Percentiles rank a stretch among this genome's conserved stretches.
phyloP scores from a whole-genome alignment of 129 eudicot genomes.

The carrot (Daucus carota) region DNA sequence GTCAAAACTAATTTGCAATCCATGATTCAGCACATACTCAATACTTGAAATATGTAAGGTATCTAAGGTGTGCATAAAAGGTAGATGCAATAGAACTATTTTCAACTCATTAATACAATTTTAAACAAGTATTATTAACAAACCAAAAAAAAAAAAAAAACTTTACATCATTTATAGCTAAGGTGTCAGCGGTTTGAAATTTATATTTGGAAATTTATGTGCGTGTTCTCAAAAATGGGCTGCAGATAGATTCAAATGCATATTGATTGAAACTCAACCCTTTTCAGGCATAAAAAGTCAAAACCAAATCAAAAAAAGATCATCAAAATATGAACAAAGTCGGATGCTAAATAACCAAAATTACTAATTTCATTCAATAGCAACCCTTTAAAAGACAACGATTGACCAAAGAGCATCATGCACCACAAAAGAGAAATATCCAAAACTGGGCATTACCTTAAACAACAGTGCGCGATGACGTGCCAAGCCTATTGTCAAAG shows the following conservation, averaged over 20 bases:
- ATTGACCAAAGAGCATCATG: not conserved
- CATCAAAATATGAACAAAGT: not conserved
- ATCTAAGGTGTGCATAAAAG: not conserved
- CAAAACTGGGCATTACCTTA: constrained; percentile 41
- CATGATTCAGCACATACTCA: not conserved
- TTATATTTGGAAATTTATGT: not conserved
- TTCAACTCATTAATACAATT: not conserved
- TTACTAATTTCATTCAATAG: not conserved
- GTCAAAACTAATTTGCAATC: not conserved
- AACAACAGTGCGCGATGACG: constrained; percentile 92
- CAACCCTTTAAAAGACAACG: not conserved
- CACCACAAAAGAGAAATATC: not conserved
- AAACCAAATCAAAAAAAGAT: not conserved
- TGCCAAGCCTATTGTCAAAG: constrained; percentile 74
- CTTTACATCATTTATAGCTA: not conserved
- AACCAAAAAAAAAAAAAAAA: not conserved
- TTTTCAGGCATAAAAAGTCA: not conserved
- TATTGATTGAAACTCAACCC: not conserved
- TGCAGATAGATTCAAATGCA: not conserved
- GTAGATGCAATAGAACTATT: not conserved
- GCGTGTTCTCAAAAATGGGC: no score
- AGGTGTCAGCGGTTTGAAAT: not conserved
- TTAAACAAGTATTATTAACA: not conserved
- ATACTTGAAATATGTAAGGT: not conserved
- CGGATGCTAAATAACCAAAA: not conserved